phyloP scores from a whole-genome alignment of 2,329 filamentous ascomycete species.

The Dothideomycetes sp. region DNA sequence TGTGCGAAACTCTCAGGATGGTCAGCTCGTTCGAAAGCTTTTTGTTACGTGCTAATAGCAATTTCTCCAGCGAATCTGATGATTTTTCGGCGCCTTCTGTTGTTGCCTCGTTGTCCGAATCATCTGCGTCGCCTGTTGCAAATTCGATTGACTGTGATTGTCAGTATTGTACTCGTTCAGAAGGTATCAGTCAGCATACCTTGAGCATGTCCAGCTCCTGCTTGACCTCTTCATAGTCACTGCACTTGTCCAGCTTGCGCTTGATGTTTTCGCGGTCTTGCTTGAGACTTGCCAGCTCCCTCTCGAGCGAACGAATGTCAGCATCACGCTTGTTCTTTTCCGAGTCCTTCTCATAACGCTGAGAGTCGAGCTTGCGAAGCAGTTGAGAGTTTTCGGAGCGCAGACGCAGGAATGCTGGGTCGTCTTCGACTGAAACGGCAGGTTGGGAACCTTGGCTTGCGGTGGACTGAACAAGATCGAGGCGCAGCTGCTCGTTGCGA shows the following conservation, averaged over 20 bases:
- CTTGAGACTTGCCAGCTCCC: slow-evolving; percentile 64
- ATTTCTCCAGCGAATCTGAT: slow-evolving; percentile 76
- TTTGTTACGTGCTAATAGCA: slow-evolving; percentile 88
- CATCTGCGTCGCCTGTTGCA: slow-evolving; percentile 70
- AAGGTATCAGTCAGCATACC: slow-evolving; percentile 28
- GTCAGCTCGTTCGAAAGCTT: slow-evolving; percentile 92
- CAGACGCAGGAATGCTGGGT: slow-evolving; percentile 78
- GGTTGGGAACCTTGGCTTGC: slow-evolving; percentile 56
- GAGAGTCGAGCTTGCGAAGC: slow-evolving; percentile 75
- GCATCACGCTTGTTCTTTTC: slow-evolving; percentile 68
- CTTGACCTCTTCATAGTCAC: slow-evolving; percentile 92
- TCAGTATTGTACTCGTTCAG: slow-evolving; percentile 14
- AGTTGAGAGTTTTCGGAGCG: slow-evolving; percentile 90
- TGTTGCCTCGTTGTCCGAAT: slow-evolving; percentile 44
- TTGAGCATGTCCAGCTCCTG: slow-evolving; percentile 93
- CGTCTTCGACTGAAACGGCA: slow-evolving; percentile 64
- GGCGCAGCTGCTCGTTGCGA: slow-evolving; percentile 82
- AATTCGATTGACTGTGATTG: slow-evolving; percentile 73
- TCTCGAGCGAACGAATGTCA: slow-evolving; percentile 67
- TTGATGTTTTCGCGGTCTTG: slow-evolving; percentile 74
- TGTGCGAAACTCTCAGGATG: slow-evolving; percentile 83
- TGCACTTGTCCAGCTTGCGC: slow-evolving; percentile 75
- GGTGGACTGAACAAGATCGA: slow-evolving; percentile 84
- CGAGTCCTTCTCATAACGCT: slow-evolving; percentile 72
- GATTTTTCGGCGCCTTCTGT: slow-evolving; percentile 45